These are phyloP conservation scores for Alternaria panax DNA, from an alignment of 2,329 filamentous ascomycete genomes.

Conservation along the genomic window DNA sequence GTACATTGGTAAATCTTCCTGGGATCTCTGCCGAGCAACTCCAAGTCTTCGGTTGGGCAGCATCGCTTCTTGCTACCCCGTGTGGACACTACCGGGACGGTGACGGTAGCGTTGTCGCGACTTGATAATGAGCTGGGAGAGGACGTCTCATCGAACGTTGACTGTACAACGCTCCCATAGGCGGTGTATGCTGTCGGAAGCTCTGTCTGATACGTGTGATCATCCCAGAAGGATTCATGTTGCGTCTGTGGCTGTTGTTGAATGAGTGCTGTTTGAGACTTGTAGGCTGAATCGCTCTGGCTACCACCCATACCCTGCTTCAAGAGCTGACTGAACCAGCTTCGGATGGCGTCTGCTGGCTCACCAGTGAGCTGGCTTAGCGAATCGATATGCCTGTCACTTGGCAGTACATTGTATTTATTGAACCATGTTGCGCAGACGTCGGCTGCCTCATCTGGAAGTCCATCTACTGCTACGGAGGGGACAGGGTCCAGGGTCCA, in stretches of 20 bases:
- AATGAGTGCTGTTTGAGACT: conserved; percentile 45
- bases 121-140: conserved; percentile 25
- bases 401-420: conserved; percentile 47
- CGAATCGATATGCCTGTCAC: conserved; percentile 47
- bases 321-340: conserved; percentile 47
- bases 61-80: conserved; percentile 47
- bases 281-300: conserved; percentile 48
- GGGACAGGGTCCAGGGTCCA: conserved; percentile 37
- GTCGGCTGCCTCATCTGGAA: conserved; percentile 48
- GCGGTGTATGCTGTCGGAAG: background rate
- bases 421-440: conserved; percentile 50
- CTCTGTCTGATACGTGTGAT: conserved; percentile 23
- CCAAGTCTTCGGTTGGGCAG: conserved; percentile 40
- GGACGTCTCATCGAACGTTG: conserved; percentile 17
- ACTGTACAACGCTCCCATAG: conserved; percentile 2
- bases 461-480: conserved; percentile 31
- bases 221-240: conserved; percentile 32
- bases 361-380: conserved; percentile 48
- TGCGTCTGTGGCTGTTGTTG: conserved; percentile 16
- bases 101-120: conserved; percentile 29
- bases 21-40: conserved; percentile 40
- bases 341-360: conserved; percentile 40
- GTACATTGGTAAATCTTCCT: conserved; percentile 51
- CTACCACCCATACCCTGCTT: conserved; percentile 46
- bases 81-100: conserved; percentile 22